A percentile compares a stretch with the other conserved stretches of the same genome.
These are phyloP conservation scores for Daldinia concentrica DNA, from an alignment of 495 filamentous ascomycete genomes.

Conservation along the genomic window DNA sequence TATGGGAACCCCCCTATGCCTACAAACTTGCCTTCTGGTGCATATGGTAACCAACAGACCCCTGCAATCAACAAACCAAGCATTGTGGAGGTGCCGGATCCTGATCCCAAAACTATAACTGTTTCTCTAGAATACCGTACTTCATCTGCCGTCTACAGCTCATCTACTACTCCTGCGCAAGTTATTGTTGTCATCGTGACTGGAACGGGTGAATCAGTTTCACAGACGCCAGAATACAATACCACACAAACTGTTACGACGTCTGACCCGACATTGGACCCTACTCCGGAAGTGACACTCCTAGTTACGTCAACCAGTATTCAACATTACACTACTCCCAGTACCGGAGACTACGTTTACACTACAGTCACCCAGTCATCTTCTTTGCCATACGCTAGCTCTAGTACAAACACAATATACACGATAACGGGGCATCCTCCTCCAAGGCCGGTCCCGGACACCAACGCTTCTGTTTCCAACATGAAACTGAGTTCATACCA, in stretches of 20 bases:
- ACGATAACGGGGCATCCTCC: conserved; percentile 20
- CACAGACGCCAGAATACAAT: conserved; percentile 17
- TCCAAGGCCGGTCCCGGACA: conserved; percentile 22
- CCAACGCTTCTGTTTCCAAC: neutral
- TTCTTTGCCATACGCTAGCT: conserved; percentile 5
- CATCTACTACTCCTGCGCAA: neutral
- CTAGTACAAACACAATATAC: conserved; percentile 9
- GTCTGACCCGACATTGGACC: neutral
- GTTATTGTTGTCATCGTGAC: conserved; percentile 14
- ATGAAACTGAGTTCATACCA: neutral
- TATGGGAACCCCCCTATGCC: conserved; percentile 27
- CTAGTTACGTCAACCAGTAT: neutral
- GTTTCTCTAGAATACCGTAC: conserved; percentile 14
- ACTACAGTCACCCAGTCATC: conserved; percentile 21
- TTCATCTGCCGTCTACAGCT: neutral
- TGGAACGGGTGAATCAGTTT: conserved; percentile 8
- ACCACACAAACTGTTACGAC: conserved; percentile 23
- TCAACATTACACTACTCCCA: conserved; percentile 2
- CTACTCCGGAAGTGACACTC: neutral
- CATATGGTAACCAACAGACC: conserved; percentile 23
- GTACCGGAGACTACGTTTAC: conserved; percentile 19
- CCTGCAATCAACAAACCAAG: conserved; percentile 19
- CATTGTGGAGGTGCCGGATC: conserved; percentile 8
- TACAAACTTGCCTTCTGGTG: conserved; percentile 30
- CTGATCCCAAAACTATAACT: conserved; percentile 21